Base-by-base conservation (phyloP, 139 green algal genomes). In the Coelastrella sp. region DNA sequence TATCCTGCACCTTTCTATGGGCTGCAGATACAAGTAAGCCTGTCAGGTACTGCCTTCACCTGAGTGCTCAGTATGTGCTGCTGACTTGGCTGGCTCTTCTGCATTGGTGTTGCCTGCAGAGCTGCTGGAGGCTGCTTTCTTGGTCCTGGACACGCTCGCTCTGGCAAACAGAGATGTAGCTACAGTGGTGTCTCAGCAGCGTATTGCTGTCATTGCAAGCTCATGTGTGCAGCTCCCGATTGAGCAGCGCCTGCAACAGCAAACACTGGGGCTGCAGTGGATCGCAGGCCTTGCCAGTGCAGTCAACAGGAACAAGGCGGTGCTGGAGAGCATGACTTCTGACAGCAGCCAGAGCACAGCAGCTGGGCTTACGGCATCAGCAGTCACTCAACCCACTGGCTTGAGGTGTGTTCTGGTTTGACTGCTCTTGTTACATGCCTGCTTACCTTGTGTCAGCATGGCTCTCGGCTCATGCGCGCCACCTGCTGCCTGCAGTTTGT, bases 61-160 rank as follows among this genome's bases (percentile, higher is more conserved):
- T 5, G 19, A 32, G 11, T 79, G 13, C 40, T 79, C 40, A 59
- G 30, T 79, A 37, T 11, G 19, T 80, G 30, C n/a, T 80, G 72
- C 38, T 63, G 69, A 15, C 2, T 72, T n/a, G n/a, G n/a, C n/a
- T n/a, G n/a, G n/a, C n/a, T n/a, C n/a, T n/a, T 35, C 13, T 72
- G 17, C 32, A 30, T 15, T 59, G 32, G 41, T 80, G 75, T 62
- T n/a, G n/a, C 7, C 19, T 75, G 76, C 62, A 88, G 76, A 80
- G 25, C 66, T 86, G 64, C 32, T 83, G 48, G 60, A 45, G 27
- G 37, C 85, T 9, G 59, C 43, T 2, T 79, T 73, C 38, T 59
- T 63, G 48, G 51, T 89, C 32, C 48, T 89, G 23, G 60, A 79
- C 60, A 76, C 85, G 7, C 59, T 89, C 32, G 79, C 85, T 25